Evolutionary conservation across 768 basidiomycete genomes (phyloP), one percentile per base, ranked within the genome.

Genomic region (Tubosaeta brunneosetosa): DNA sequence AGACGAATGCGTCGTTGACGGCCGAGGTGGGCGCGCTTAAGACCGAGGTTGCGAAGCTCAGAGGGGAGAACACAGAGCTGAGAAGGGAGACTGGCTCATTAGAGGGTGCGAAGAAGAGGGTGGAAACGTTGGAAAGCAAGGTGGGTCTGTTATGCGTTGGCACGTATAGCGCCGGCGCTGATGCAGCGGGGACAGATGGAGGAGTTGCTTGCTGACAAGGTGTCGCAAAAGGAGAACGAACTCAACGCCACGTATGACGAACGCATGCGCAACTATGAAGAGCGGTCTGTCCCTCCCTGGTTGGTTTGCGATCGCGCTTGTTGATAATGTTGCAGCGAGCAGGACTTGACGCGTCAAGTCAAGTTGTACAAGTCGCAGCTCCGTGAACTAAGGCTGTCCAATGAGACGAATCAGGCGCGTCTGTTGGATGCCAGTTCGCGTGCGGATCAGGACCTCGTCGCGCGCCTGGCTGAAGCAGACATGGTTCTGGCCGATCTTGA

Each of bases 191-290:
- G n/a, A 43, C 29, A 95, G 93, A 98, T 98, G 97, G 94, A 97
- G 22, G 86, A 87, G 42, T 75, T 94, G 74, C 91, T 98, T 51
- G 79, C 83, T 55, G 95, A 97, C 59, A 87, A 86, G 63, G 88
- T 98, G 32, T 74, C 76, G 3, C 88, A 91, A 68, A 98, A 97
- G 72, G 92, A 97, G 74, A 95, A 94, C 51, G 97, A 97, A 71
- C 76, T 98, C 17, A 91, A 95, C 58, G 97, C 95, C 14, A 94
- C 91, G 6, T 97, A 97, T 58, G 97, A 99, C 62, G 97, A 99
- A 72, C 86, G 86, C 59, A 77, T 99, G 66, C 78, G 91, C 47
- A 99, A 98, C 69, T 97, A 95, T 61, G 94, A 94, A 68, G 95
- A 95, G 64, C 81, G 95, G 93, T 93, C 59, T 27, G 83, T 68